Base-by-base conservation (phyloP, 768 basidiomycete genomes). In the Mrakia blollopis region DNA sequence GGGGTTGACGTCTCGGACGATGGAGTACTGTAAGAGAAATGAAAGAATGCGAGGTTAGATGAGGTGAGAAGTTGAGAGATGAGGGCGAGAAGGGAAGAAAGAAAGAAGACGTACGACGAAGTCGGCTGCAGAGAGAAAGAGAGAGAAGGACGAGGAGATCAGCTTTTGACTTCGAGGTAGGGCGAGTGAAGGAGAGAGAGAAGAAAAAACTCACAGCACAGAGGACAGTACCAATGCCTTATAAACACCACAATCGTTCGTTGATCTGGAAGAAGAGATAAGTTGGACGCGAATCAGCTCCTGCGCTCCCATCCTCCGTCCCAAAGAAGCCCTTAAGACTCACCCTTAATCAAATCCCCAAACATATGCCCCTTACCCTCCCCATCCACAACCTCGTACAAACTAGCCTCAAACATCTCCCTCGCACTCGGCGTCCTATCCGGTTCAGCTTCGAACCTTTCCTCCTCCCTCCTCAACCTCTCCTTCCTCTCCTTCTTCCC, bases 181-280 rank as follows among this genome's bases (percentile, higher is more conserved):
- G n/a, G n/a, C 35, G n/a, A 57, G 50, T 3, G 16, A 75, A 16
- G 11, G 35, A 14, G 4, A 16, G 25, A 21, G 28, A 30, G 39
- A n/a, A 30, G 23, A 28, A 0, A 65, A 14, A 44, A 11, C 72
- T n/a, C 47, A 78, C 73, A 65, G 83, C 92, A 93, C 18, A 89
- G 83, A 0, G 91, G 90, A 81, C 93, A 94, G 77, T 80, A 82
- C 81, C 87, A 89, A 88, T 60, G 73, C 10, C 94, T 86, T 79
- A 97, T 90, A 85, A 96, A 96, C 60, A 94, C 84, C 72, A 93
- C 89, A 79, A 94, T 87, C 0, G 90, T 91, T 81, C 85, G 87
- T 68, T 81, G 80, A 78, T 86, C 85, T 68, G 35, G 39, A 35
- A 35, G 39, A 7, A n/a, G n/a, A n/a, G n/a, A n/a, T n/a, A 39